Evolutionary conservation across 1,284 basidiomycete genomes (phyloP).

Genomic region (Boletus albobrunnescens): DNA sequence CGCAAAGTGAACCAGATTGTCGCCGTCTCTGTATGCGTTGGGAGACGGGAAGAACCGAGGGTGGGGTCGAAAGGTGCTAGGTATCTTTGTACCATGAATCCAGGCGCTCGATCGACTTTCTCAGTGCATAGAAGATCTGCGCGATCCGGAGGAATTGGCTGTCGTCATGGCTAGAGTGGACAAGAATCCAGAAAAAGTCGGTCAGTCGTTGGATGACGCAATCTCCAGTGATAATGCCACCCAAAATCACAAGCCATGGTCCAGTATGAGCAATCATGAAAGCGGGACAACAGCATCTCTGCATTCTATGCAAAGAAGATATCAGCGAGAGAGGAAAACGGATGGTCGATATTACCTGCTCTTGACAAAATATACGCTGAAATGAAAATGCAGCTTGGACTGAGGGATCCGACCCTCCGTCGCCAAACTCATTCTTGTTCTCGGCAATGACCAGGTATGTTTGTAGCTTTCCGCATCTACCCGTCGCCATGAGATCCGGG

Average conservation of each 20-base stretch:
- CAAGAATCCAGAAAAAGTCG: constrained; percentile 18
- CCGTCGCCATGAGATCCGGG: neutral
- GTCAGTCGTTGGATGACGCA: constrained; percentile 20
- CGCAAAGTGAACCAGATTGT: neutral
- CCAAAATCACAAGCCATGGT: constrained; percentile 19
- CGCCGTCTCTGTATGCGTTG: neutral
- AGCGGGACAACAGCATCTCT: constrained; percentile 7
- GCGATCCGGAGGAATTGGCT: constrained; percentile 5
- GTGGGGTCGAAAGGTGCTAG: neutral
- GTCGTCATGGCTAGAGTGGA: constrained; percentile 4
- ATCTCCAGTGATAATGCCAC: constrained; percentile 1
- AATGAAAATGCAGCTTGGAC: constrained; percentile 14
- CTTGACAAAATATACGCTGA: neutral
- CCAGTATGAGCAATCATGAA: constrained; percentile 11
- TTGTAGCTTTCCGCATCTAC: neutral
- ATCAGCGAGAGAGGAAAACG: too few species aligned
- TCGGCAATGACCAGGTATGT: constrained; percentile 5
- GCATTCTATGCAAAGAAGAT: constrained; percentile 4
- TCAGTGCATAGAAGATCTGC: constrained; percentile 14
- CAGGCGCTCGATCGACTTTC: neutral
- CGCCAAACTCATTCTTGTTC: constrained; percentile 9
- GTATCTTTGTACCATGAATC: constrained; percentile 11
- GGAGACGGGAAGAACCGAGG: constrained; percentile 19
- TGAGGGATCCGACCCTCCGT: constrained; percentile 14
- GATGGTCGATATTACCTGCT: too few species aligned